Conservation (phyloP, 2,329 filamentous ascomycete species). For the Aspergillus persii region DNA sequence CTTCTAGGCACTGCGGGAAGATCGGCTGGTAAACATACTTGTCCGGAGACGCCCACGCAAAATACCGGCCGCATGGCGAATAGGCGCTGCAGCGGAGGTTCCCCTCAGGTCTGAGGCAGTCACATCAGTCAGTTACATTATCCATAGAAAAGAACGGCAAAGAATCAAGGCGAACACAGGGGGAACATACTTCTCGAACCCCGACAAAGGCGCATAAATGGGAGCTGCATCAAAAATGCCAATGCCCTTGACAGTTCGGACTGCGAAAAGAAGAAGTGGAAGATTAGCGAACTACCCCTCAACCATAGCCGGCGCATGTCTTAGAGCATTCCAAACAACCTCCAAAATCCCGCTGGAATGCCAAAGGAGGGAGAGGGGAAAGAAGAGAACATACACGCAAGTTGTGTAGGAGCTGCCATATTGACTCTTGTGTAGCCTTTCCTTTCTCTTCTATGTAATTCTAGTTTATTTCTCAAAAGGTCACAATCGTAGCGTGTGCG, state of each 20-base stretch:
- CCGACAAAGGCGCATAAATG: slow-evolving; percentile 78
- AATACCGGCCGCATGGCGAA: slow-evolving; percentile 92
- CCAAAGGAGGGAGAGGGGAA: not conserved
- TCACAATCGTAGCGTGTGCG: slow-evolving; percentile 5
- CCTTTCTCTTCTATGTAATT: slow-evolving; percentile 8
- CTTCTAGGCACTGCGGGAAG: not conserved
- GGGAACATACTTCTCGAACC: slow-evolving; percentile 60
- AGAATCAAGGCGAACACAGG: not conserved
- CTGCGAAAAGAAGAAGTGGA: slow-evolving; percentile 42
- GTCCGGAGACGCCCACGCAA: slow-evolving; percentile 89
- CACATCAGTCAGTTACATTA: not conserved
- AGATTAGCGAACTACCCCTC: not conserved
- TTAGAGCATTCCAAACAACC: too few relatives aligned
- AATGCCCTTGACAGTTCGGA: slow-evolving; percentile 95
- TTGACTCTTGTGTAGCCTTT: slow-evolving; percentile 17
- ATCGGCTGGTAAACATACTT: slow-evolving; percentile 44
- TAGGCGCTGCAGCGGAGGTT: slow-evolving; percentile 94
- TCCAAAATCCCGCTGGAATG: not conserved
- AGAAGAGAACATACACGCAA: slow-evolving; percentile 65
- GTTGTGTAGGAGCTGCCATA: slow-evolving; percentile 89
- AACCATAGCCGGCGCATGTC: not conserved
- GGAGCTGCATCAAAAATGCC: slow-evolving; percentile 90
- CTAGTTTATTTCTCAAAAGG: slow-evolving; percentile 1
- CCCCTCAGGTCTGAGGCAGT: slow-evolving; percentile 70
- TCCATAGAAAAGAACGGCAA: not conserved